These are phyloP conservation scores for Gymnopilus junonius DNA, from an alignment of 768 basidiomycete genomes.

Conservation along the genomic window DNA sequence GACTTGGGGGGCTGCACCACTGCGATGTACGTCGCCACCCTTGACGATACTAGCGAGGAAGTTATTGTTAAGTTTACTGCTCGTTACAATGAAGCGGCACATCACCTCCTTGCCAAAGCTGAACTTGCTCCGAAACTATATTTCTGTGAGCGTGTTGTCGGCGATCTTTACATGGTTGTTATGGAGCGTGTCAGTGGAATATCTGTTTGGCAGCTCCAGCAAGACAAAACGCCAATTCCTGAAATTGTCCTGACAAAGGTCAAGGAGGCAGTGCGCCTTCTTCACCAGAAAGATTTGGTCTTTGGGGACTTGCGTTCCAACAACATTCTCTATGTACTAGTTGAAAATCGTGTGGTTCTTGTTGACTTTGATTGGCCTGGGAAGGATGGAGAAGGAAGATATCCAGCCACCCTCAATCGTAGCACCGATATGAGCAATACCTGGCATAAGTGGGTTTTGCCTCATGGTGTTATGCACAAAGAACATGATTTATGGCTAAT, in stretches of 20 bases:
- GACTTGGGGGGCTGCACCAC: conserved; percentile 16
- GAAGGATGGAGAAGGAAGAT: too few species aligned
- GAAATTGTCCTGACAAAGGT: conserved; percentile 13
- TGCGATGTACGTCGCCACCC: conserved; percentile 23
- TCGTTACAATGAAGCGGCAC: conserved; percentile 21
- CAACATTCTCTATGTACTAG: conserved; percentile 23
- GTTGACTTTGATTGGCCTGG: too few species aligned
- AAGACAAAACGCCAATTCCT: too few species aligned
- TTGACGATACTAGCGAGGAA: conserved; percentile 15
- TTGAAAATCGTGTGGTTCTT: conserved; percentile 18
- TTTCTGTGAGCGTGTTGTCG: conserved; percentile 20
- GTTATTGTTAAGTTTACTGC: conserved; percentile 27
- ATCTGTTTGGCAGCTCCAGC: conserved; percentile 15
- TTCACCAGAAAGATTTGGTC: conserved; percentile 24
- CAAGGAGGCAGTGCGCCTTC: conserved; percentile 12
- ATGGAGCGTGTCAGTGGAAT: conserved; percentile 20
- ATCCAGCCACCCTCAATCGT: too few species aligned
- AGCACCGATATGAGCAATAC: conserved; percentile 18
- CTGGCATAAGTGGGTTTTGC: not conserved
- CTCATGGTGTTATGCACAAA: not conserved
- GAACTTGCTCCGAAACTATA: conserved; percentile 21
- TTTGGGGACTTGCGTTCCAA: conserved; percentile 31
- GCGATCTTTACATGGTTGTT: conserved; percentile 25
- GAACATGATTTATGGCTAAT: not conserved
- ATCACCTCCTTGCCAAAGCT: conserved; percentile 17